A percentile compares a stretch with the other conserved stretches of the same genome.
These are phyloP conservation scores for Massospora cicadina DNA, from an alignment of 371 early-diverging fungal species.

Conservation along the genomic window DNA sequence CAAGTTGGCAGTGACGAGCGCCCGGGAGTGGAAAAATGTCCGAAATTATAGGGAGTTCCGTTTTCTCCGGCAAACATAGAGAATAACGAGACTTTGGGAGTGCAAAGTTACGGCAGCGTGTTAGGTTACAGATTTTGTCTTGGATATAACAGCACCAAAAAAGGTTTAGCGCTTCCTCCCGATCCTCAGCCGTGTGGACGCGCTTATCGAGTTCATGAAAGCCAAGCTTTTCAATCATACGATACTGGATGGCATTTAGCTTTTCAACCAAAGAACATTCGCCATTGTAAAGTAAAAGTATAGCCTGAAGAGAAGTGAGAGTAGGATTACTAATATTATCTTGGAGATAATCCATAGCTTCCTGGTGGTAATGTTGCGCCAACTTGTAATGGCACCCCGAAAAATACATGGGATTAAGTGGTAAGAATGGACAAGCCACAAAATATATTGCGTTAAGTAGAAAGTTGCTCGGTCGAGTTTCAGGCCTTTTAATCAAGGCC, in stretches of 20 bases:
- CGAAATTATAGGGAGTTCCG: not conserved
- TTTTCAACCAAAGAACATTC: slow-evolving; percentile 1
- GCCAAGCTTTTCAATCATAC: not conserved
- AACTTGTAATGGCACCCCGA: not conserved
- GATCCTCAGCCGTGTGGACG: not conserved
- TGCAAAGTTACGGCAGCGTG: not conserved
- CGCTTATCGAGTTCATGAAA: not conserved
- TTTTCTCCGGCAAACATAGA: not conserved
- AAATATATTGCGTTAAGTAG: slow-evolving; percentile 5
- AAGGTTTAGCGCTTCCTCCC: not conserved
- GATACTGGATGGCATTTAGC: not conserved
- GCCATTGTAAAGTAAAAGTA: slow-evolving; percentile 7
- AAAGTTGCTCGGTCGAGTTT: not conserved
- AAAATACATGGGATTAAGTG: not conserved
- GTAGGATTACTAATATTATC: slow-evolving; percentile 4
- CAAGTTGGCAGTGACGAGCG: not conserved
- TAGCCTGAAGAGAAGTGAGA: not conserved
- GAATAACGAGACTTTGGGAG: not conserved
- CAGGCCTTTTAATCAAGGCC: not conserved
- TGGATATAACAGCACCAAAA: slow-evolving; percentile 5
- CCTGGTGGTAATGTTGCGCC: not conserved
- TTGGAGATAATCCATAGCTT: not conserved
- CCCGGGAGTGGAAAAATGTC: not conserved
- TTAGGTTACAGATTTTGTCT: slow-evolving; percentile 6
- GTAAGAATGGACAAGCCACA: not conserved